Evolutionary conservation across 495 filamentous ascomycete species (phyloP), one percentile per base, ranked within the genome.

Genomic region (Xylaria acuta): DNA sequence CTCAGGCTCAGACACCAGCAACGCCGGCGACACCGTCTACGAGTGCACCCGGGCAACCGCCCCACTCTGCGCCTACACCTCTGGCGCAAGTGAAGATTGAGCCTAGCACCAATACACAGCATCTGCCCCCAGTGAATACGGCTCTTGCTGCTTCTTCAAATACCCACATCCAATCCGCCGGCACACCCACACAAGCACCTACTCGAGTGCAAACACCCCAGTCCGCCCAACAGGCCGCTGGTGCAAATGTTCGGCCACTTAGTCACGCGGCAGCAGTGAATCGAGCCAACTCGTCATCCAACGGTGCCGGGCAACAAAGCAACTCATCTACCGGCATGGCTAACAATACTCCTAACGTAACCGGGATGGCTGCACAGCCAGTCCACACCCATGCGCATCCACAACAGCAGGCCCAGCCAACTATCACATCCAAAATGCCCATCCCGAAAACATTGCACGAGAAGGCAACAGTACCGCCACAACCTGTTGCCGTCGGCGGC

Each of bases 371-470:
- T 25, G 60, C 77, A 45, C 80, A 86, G 32, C 83, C 87, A 53
- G 84, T 84, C 32, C 89, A 92, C 74, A 85, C 88, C 16, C 87
- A 90, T 84, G 82, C 88, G 71, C 80, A 88, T 67, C 84, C 87
- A 5, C 76, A 85, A 25, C 82, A 83, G 16, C 76, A 16, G 32
- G 58, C 58, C 20, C 58, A 60, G 58, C 78, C 74, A 75, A 87
- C 72, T 43, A 77, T 75, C 77, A 88, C 75, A 80, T 84, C 74
- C 78, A 90, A 86, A 68, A 89, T 94, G 85, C 90, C 89, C 3
- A 98, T 99, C 69, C 92, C 92, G 34, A 95, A 94, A 79, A 89
- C 84, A 20, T 86, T 99, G 20, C 91, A 90, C 66, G 86, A 84
- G 51, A 82, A 85, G 63, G 83, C 86, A 11, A 81, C 91, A 16